Conservation (phyloP, 345 rosid species). For the Bretschneidera sinensis region DNA sequence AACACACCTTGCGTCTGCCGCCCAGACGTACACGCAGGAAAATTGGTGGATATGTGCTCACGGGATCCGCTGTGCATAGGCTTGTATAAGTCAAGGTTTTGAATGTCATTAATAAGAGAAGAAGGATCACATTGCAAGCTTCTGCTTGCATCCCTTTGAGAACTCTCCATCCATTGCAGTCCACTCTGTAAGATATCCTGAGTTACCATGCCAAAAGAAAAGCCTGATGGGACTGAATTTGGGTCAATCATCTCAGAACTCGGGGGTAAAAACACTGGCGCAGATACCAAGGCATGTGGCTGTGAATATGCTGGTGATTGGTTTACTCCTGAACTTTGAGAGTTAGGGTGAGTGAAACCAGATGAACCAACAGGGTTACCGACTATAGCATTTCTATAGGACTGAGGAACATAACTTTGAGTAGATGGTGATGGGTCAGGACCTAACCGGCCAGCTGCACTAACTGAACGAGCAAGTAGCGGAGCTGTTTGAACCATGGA, state of each 20-base stretch:
- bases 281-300: constrained; percentile 37
- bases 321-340: constrained; percentile 46
- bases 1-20: constrained; percentile 43
- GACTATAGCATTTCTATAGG: constrained; percentile 75
- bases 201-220: constrained; percentile 38
- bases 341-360: constrained; percentile 38
- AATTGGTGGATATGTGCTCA: constrained; percentile 30
- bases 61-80: constrained; percentile 20
- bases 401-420: constrained; percentile 59
- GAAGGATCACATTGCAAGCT: constrained; percentile 29
- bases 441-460: constrained; percentile 79
- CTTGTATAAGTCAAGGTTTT: constrained; percentile 31
- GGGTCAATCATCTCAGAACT: constrained; percentile 42
- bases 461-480: constrained; percentile 66
- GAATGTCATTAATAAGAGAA: constrained; percentile 26
- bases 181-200: constrained; percentile 48
- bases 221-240: constrained; percentile 41
- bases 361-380: constrained; percentile 59
- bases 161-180: constrained; percentile 52
- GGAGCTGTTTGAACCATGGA: constrained; percentile 59
- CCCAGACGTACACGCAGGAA: constrained; percentile 46
- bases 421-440: constrained; percentile 51
- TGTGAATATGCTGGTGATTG: constrained; percentile 39
- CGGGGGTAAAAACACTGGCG: constrained; percentile 39
- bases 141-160: constrained; percentile 39